Percentiles rank a stretch among this genome's conserved stretches.
Conservation (phyloP, 176 grass and related monocot genomes). For the Aegilops sharonensis region DNA sequence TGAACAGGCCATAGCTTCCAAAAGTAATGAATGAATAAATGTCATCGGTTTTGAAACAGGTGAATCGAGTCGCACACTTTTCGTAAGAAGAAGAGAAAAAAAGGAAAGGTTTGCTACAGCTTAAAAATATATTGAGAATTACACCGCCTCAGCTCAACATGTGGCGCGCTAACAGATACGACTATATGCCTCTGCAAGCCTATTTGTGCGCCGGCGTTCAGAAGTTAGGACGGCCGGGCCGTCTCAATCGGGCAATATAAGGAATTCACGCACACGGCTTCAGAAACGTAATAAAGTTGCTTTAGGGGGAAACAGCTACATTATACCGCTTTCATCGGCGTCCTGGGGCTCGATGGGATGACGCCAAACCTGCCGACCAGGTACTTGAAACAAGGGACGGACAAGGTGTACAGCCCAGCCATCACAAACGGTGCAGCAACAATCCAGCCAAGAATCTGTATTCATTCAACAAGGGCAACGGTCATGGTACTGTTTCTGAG, state of each 20-base stretch:
- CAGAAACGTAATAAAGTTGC: slow-evolving; percentile 4
- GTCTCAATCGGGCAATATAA: slow-evolving; percentile 21
- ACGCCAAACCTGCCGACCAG: slow-evolving; percentile 52
- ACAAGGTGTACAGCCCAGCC: slow-evolving; percentile 40
- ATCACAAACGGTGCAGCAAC: slow-evolving; percentile 66
- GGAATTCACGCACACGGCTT: slow-evolving; percentile 26
- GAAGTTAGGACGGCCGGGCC: not conserved
- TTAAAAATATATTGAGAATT: not conserved
- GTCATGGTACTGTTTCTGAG: not conserved
- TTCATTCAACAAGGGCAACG: slow-evolving; percentile 6
- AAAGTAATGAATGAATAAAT: not conserved
- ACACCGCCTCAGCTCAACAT: not conserved
- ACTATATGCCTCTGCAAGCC: not conserved
- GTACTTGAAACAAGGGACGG: slow-evolving; percentile 67
- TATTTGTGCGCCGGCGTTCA: not conserved
- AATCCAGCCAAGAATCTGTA: slow-evolving; percentile 78
- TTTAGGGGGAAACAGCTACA: not conserved
- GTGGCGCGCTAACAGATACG: not conserved
- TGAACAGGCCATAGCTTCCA: not conserved
- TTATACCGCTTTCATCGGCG: slow-evolving; percentile 36
- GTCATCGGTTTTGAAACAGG: not conserved
- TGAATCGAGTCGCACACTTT: not conserved
- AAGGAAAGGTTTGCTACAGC: not conserved
- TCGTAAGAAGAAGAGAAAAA: not conserved
- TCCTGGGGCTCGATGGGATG: slow-evolving; percentile 52